phyloP scores from a whole-genome alignment of 1,284 basidiomycete species.

The Neonothopanus nambi region DNA sequence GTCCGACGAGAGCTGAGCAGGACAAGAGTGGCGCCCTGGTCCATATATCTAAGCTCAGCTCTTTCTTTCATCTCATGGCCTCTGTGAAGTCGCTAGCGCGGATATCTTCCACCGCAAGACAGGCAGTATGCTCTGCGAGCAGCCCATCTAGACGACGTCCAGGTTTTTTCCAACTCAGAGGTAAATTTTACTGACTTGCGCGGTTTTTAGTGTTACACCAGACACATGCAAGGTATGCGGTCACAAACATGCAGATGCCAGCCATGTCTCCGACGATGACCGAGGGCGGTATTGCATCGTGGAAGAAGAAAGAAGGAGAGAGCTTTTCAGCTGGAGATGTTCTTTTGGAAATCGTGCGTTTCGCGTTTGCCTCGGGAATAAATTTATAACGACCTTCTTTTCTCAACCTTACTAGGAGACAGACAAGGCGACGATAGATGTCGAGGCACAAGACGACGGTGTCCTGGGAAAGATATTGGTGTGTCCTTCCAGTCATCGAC shows the following conservation, averaged over 20 bases:
- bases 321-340: conserved; percentile 86
- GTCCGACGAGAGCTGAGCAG: too few species aligned
- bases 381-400: conserved; percentile 5
- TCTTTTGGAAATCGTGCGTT: conserved; percentile 87
- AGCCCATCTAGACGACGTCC: too few species aligned
- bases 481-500: conserved; percentile 25
- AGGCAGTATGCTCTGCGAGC: too few species aligned
- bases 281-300: conserved; percentile 89
- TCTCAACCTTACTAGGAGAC: conserved; percentile 71
- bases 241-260: conserved; percentile 83
- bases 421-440: conserved; percentile 98
- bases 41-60: too few species aligned
- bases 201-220: conserved; percentile 55
- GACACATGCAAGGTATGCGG: conserved; percentile 52
- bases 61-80: too few species aligned
- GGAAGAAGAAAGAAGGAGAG: conserved; percentile 94
- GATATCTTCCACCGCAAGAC: too few species aligned
- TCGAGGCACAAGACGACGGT: conserved; percentile 98
- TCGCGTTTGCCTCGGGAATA: conserved; percentile 3
- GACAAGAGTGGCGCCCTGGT: too few species aligned
- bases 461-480: conserved; percentile 92
- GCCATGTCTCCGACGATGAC: conserved; percentile 99
- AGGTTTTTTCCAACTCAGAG: not conserved
- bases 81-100: too few species aligned
- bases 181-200: not conserved